These are phyloP conservation scores for Aspergillus taichungensis DNA, from an alignment of 495 filamentous ascomycete species.

Conservation along the genomic window DNA sequence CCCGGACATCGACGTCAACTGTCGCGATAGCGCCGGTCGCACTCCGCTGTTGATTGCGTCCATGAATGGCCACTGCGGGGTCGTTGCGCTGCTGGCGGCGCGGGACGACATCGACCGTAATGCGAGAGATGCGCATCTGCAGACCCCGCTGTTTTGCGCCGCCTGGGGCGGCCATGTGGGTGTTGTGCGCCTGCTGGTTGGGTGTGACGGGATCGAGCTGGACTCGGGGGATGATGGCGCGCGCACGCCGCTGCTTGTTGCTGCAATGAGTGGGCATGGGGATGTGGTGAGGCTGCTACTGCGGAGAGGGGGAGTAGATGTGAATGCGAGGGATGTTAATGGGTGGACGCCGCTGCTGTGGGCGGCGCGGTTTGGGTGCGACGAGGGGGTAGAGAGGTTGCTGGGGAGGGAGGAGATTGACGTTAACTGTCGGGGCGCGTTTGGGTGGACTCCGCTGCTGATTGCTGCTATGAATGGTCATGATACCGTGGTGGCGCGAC, in stretches of 20 bases:
- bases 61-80: slow-evolving; percentile 3
- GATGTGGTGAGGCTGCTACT: not conserved
- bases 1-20: not conserved
- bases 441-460: no score
- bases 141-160: not conserved
- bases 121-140: not conserved
- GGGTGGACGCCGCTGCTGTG: slow-evolving; percentile 1
- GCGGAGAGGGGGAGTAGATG: not conserved
- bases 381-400: not conserved
- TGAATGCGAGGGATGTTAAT: not conserved
- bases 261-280: not conserved
- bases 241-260: not conserved
- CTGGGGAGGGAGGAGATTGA: not conserved
- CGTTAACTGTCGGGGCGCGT: not conserved
- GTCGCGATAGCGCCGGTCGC: not conserved
- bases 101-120: not conserved
- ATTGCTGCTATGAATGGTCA: no score
- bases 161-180: no score
- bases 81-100: slow-evolving; percentile 7
- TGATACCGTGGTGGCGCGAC: no score
- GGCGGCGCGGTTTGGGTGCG: not conserved
- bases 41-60: slow-evolving; percentile 10
- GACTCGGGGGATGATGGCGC: not conserved
- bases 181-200: no score
- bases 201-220: not conserved